Evolutionary conservation across 2,329 filamentous ascomycete species (phyloP).

Genomic region (Dactylonectria estremocensis): DNA sequence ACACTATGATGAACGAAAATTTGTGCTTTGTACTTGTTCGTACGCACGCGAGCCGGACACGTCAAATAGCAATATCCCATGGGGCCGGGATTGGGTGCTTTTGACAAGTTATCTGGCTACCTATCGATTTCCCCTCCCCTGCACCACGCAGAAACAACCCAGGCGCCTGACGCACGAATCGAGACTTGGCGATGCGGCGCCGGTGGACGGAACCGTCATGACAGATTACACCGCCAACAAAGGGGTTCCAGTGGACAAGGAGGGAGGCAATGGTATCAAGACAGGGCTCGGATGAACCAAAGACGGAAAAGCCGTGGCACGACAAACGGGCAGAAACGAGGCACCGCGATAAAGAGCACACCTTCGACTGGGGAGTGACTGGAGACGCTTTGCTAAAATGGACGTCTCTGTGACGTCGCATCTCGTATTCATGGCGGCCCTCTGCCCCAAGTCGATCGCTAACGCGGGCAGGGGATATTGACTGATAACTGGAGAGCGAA

Average conservation of each 20-base stretch:
- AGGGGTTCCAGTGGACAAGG: constrained; percentile 15
- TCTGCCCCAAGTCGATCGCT: not conserved
- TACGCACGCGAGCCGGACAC: constrained; percentile 7
- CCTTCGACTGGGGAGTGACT: not conserved
- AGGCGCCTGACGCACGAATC: constrained; percentile 9
- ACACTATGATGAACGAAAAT: not conserved
- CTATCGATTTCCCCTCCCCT: not conserved
- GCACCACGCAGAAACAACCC: constrained; percentile 4
- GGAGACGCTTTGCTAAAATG: not conserved
- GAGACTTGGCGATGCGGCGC: constrained; percentile 26
- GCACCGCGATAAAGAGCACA: not conserved
- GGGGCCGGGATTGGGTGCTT: not conserved
- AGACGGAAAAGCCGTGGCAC: not conserved
- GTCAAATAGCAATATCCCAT: not conserved
- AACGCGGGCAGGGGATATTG: constrained; percentile 8
- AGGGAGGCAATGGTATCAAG: constrained; percentile 16
- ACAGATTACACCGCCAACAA: constrained; percentile 19
- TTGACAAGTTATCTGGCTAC: constrained; percentile 12
- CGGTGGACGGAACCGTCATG: constrained; percentile 7
- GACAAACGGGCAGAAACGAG: not conserved
- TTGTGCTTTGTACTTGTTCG: too few species aligned
- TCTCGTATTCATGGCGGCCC: constrained; percentile 23
- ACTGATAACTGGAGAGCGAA: constrained; percentile 2
- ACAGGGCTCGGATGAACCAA: not conserved
- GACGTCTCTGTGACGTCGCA: constrained; percentile 15